These are phyloP conservation scores for Colletotrichum destructivum DNA, from an alignment of 2,329 filamentous ascomycete genomes.

Conservation along the genomic window DNA sequence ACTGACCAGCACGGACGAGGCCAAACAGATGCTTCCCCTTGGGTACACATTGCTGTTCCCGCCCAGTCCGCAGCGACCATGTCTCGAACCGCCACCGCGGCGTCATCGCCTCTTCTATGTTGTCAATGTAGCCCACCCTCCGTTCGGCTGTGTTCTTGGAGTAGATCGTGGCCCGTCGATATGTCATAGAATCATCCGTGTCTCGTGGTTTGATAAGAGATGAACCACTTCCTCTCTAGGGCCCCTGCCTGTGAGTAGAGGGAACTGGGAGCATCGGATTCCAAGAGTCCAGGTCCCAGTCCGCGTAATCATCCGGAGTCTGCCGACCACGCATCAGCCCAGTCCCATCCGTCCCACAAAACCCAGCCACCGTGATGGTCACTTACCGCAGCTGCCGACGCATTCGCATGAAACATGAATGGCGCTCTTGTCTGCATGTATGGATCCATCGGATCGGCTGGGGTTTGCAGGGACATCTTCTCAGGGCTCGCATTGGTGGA, in stretches of 20 bases:
- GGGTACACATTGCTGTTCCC: neutral
- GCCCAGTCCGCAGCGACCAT: neutral
- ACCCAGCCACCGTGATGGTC: constrained; percentile 54
- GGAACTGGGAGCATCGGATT: constrained; percentile 33
- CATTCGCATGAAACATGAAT: constrained; percentile 51
- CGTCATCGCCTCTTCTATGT: neutral
- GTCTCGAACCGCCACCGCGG: constrained; percentile 1
- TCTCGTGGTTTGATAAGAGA: neutral
- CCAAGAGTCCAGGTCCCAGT: constrained; percentile 41
- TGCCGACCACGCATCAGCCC: constrained; percentile 43
- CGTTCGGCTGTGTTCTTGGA: neutral
- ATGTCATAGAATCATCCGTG: constrained; percentile 13
- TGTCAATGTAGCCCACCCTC: neutral
- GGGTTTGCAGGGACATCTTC: constrained; percentile 45
- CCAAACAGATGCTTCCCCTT: neutral
- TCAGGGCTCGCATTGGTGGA: constrained; percentile 61
- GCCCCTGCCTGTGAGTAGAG: constrained; percentile 23
- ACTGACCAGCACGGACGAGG: neutral
- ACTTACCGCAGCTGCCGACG: constrained; percentile 47
- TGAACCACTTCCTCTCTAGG: neutral
- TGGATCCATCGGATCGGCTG: constrained; percentile 42
- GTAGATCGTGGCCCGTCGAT: constrained; percentile 3
- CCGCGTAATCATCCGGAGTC: constrained; percentile 42
- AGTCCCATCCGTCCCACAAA: constrained; percentile 60
- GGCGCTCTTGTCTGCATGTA: constrained; percentile 42